Conservation (phyloP, 345 rosid genomes). For the Boechera stricta region DNA sequence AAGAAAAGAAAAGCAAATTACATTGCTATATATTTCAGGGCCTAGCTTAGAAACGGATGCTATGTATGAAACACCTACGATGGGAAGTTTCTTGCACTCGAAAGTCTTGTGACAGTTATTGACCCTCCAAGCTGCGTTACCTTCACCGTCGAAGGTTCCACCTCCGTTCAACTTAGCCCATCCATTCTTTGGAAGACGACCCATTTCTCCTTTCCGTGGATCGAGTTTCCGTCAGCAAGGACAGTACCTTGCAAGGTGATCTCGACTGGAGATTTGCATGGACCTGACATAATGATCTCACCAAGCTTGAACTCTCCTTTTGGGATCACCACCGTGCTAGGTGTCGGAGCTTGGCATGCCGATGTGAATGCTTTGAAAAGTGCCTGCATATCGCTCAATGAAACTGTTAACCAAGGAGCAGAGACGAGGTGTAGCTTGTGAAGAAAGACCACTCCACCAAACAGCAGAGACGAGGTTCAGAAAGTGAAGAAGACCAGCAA, state of each 20-base stretch:
- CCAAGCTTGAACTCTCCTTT: slow-evolving; percentile 43
- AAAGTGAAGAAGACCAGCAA: too few species aligned
- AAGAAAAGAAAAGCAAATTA: not conserved
- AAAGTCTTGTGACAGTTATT: slow-evolving; percentile 46
- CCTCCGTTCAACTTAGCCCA: slow-evolving; percentile 40
- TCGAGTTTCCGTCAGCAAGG: slow-evolving; percentile 6
- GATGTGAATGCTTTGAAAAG: slow-evolving; percentile 36
- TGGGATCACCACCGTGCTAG: slow-evolving; percentile 39
- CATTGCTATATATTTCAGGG: not conserved
- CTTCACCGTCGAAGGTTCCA: slow-evolving; percentile 47
- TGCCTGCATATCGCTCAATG: slow-evolving; percentile 20
- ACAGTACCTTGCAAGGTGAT: slow-evolving; percentile 34
- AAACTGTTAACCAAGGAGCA: too few species aligned
- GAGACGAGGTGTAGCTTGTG: too few species aligned
- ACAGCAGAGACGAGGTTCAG: too few species aligned
- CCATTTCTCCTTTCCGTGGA: slow-evolving; percentile 38
- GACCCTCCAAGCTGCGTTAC: slow-evolving; percentile 44
- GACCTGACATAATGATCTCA: slow-evolving; percentile 32
- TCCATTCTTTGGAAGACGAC: slow-evolving; percentile 30
- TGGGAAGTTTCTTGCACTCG: slow-evolving; percentile 46
- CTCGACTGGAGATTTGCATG: slow-evolving; percentile 43
- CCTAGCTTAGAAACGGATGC: not conserved
- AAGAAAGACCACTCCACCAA: too few species aligned
- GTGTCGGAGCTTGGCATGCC: slow-evolving; percentile 34
- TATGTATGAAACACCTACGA: slow-evolving; percentile 21